Evolutionary conservation across 768 basidiomycete genomes (phyloP), one percentile per base, ranked within the genome.

Genomic region (Russula compacta): DNA sequence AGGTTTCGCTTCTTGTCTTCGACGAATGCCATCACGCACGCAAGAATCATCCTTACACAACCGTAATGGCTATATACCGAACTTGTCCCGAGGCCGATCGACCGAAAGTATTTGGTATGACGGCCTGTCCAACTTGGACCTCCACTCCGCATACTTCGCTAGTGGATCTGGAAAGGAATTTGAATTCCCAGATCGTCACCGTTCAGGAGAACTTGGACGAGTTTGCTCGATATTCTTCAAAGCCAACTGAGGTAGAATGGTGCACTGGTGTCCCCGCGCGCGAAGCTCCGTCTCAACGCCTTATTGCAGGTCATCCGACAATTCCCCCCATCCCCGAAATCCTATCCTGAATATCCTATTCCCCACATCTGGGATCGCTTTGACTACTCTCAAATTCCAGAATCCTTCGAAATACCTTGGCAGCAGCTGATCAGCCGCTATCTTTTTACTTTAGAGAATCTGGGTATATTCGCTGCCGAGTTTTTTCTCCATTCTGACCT

Each of bases 61-160:
- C 77, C 19, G 80, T 85, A 58, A 81, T 85, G 80, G 74, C 75
- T 19, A 77, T 83, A 50, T 82, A 84, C 69, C 83, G 78, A 63
- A 76, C 76, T 56, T 75, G 70, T 47, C 77, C 73, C 43, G 67
- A 44, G 32, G 53, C 67, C 1, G 67, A 74, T 19, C 77, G 86
- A n/a, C 89, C 90, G 10, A 92, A 89, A 69, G 78, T 95, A n/a
- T 90, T 95, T 62, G 93, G 93, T 3, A 88, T 95, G 85, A 95
- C 93, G 0, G 93, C 93, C 0, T 92, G 89, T 17, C 92, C 92
- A 0, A 83, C 92, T 29, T 92, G 87, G 86, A 88, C 89, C 64
- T 78, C 83, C 12, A 81, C 90, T 55, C 83, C 89, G 0, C 71
- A 74, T 19, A 79, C 79, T 24, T 87, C 88, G 3, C 73, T 95